Percentiles rank a stretch among this genome's conserved stretches.
Evolutionary conservation across 257 asterid genomes (phyloP).

Genomic region (Misopates orontium): DNA sequence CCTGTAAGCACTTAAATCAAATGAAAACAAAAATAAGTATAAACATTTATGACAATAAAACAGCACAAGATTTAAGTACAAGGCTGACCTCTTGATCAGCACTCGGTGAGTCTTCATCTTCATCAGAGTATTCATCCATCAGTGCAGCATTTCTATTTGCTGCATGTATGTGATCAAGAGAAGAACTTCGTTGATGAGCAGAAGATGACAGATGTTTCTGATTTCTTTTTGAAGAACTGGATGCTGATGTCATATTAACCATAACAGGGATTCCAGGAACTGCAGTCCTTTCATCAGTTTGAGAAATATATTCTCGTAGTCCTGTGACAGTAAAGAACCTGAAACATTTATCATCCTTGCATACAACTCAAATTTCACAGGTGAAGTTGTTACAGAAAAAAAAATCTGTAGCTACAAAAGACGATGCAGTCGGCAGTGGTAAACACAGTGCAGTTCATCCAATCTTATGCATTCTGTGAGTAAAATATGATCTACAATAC

Average conservation of each 20-base stretch:
- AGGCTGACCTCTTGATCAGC: slow-evolving; percentile 55
- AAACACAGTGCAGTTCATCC: slow-evolving; percentile 9
- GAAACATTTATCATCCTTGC: slow-evolving; percentile 30
- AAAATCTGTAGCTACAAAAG: slow-evolving; percentile 11
- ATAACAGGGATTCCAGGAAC: slow-evolving; percentile 70
- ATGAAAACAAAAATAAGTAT: slow-evolving; percentile 12
- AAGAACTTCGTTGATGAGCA: slow-evolving; percentile 43
- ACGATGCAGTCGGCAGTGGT: neutral
- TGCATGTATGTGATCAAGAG: slow-evolving; percentile 52
- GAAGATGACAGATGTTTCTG: slow-evolving; percentile 39
- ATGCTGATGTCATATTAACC: slow-evolving; percentile 62
- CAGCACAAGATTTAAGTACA: neutral
- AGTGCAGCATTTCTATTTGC: slow-evolving; percentile 47
- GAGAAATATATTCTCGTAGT: slow-evolving; percentile 63
- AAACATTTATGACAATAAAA: neutral
- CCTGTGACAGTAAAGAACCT: slow-evolving; percentile 38
- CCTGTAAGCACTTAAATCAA: slow-evolving; percentile 52
- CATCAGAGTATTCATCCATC: slow-evolving; percentile 66
- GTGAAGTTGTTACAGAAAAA: slow-evolving; percentile 6
- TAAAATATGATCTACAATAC: neutral
- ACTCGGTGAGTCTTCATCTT: slow-evolving; percentile 62
- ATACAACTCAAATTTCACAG: slow-evolving; percentile 8
- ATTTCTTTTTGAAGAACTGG: slow-evolving; percentile 45
- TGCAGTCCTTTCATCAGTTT: slow-evolving; percentile 61
- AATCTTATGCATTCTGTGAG: slow-evolving; percentile 14